A percentile compares a stretch with the other conserved stretches of the same genome.
Conservation (phyloP, 495 filamentous ascomycete species). For the Penicillium taxi region DNA sequence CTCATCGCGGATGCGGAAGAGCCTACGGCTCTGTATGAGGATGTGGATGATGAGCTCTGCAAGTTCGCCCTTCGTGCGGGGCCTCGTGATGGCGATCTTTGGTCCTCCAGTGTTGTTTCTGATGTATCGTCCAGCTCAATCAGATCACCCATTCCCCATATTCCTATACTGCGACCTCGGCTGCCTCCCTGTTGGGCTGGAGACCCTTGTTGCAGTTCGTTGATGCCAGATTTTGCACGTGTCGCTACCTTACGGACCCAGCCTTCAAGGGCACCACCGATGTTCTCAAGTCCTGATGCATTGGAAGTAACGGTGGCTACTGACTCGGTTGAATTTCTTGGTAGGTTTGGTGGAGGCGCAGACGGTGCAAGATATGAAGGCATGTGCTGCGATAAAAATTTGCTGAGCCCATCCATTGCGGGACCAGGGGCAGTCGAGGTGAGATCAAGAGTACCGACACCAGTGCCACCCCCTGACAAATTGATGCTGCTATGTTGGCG, state of each 20-base stretch:
- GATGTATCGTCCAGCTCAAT: conserved; percentile 72
- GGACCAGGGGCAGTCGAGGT: conserved; percentile 67
- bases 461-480: conserved; percentile 69
- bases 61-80: conserved; percentile 15
- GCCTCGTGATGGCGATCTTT: conserved; percentile 16
- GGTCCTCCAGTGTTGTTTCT: too few species aligned
- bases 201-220: conserved; percentile 32
- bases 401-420: conserved; percentile 70
- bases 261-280: conserved; percentile 76
- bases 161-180: conserved; percentile 28
- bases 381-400: conserved; percentile 68
- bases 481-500: conserved; percentile 37
- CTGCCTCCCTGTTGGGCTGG: conserved; percentile 22
- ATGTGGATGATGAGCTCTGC: conserved; percentile 17
- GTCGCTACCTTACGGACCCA: conserved; percentile 79
- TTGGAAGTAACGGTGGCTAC: conserved; percentile 34
- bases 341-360: conserved; percentile 18
- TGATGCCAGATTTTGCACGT: conserved; percentile 33
- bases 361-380: conserved; percentile 57
- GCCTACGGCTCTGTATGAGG: conserved; percentile 19
- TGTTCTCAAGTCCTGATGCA: conserved; percentile 63
- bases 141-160: conserved; percentile 54
- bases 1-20: conserved; percentile 30
- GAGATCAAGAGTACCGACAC: conserved; percentile 70
- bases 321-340: conserved; percentile 36